Evolutionary conservation across 306 rosid species (phyloP).

Genomic region (Prunus padus): DNA sequence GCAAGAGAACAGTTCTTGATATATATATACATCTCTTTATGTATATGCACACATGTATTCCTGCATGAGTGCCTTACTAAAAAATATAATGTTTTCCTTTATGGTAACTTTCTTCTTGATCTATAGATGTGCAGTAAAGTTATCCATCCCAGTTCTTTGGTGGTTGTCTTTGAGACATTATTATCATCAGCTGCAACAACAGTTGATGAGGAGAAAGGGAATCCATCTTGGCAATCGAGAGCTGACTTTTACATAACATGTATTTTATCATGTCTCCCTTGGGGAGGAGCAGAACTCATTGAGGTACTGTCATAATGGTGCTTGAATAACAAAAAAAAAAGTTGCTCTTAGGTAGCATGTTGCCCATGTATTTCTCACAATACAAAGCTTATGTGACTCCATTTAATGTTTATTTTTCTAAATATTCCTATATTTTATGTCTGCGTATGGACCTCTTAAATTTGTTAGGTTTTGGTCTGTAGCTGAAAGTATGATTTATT

Average conservation of each 20-base stretch:
- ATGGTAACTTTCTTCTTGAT: conserved; percentile 18
- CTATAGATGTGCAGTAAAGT: conserved; percentile 94
- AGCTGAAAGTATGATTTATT: neutral
- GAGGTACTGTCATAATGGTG: conserved; percentile 57
- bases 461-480: neutral
- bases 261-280: conserved; percentile 89
- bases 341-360: too few species aligned
- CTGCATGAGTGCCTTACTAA: conserved; percentile 2
- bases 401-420: neutral
- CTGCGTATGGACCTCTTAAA: neutral
- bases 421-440: neutral
- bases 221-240: conserved; percentile 94
- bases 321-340: neutral
- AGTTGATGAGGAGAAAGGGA: conserved; percentile 95
- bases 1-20: neutral
- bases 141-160: conserved; percentile 78
- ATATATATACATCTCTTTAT: neutral
- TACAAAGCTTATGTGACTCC: too few species aligned
- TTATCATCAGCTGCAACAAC: conserved; percentile 97
- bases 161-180: conserved; percentile 79
- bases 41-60: too few species aligned
- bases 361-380: too few species aligned
- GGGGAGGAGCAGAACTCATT: conserved; percentile 96
- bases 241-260: conserved; percentile 94
- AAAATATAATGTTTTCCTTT: neutral